phyloP scores from a whole-genome alignment of 176 grass and related monocot species.

The Aegilops umbellulata region DNA sequence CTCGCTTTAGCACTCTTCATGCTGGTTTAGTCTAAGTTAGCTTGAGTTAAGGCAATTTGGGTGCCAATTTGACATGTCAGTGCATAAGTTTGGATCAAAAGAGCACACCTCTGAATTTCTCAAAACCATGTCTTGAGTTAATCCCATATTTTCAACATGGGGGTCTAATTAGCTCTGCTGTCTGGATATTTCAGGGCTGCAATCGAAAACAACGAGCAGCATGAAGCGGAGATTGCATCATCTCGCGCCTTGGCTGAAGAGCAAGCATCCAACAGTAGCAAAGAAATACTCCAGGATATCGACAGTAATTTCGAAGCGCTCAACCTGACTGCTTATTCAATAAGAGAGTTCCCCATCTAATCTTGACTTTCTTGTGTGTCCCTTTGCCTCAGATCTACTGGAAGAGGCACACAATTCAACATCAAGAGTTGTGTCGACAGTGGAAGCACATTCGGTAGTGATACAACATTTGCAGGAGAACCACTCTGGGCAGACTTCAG shows the following conservation, averaged over 20 bases:
- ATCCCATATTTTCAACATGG: background rate
- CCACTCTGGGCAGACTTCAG: slow-evolving; percentile 46
- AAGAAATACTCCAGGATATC: slow-evolving; percentile 57
- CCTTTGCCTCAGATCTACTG: slow-evolving; percentile 41
- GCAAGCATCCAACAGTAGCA: slow-evolving; percentile 39
- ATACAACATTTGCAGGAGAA: slow-evolving; percentile 51
- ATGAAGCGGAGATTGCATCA: slow-evolving; percentile 65
- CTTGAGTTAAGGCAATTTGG: background rate
- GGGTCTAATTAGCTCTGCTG: background rate
- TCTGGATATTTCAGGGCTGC: slow-evolving; percentile 50
- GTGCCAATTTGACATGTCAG: background rate
- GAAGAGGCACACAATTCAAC: slow-evolving; percentile 31
- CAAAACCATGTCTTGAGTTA: background rate
- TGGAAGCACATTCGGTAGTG: slow-evolving; percentile 46
- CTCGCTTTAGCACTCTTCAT: background rate
- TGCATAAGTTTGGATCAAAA: background rate
- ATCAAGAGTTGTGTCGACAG: slow-evolving; percentile 49
- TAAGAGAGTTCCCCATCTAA: background rate
- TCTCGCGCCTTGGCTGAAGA: slow-evolving; percentile 52
- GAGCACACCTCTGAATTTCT: background rate
- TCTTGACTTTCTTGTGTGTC: background rate
- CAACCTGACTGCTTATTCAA: background rate
- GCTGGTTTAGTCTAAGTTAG: background rate
- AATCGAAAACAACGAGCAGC: slow-evolving; percentile 63
- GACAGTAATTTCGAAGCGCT: slow-evolving; percentile 52